phyloP scores from a whole-genome alignment of 225 moss, liverwort and hornwort species.

The Physcomitrium patens region DNA sequence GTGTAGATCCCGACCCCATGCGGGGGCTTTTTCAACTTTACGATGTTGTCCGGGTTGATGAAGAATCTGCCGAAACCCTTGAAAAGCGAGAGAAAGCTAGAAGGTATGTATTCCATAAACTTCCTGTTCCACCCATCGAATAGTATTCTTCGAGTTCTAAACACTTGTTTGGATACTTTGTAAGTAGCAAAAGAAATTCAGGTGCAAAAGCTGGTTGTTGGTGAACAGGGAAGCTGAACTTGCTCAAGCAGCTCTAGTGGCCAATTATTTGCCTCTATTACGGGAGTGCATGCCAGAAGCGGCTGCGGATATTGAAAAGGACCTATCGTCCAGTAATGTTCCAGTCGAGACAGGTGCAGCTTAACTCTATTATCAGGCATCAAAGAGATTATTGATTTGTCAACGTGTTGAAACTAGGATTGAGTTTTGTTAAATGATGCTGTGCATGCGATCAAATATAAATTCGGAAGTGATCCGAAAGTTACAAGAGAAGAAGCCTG shows the following conservation, averaged over 20 bases:
- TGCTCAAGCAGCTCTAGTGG: constrained; percentile 65
- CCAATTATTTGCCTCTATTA: constrained; percentile 80
- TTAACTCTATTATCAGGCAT: not conserved
- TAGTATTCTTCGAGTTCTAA: not conserved
- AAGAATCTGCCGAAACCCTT: constrained; percentile 57
- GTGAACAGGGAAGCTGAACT: constrained; percentile 73
- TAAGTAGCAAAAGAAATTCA: constrained; percentile 12
- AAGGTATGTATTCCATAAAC: constrained; percentile 36
- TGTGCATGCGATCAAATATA: not conserved
- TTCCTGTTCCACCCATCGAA: not conserved
- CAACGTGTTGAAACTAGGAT: constrained; percentile 2
- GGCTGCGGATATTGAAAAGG: constrained; percentile 68
- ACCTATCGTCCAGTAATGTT: constrained; percentile 37
- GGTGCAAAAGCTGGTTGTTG: constrained; percentile 12
- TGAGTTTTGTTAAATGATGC: constrained; percentile 5
- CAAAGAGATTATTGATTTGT: not conserved
- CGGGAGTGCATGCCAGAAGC: constrained; percentile 82
- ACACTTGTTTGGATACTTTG: not conserved
- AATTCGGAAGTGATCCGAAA: not conserved
- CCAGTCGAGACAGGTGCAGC: constrained; percentile 45
- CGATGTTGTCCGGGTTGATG: constrained; percentile 86
- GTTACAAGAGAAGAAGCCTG: not conserved
- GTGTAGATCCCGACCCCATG: constrained; percentile 46
- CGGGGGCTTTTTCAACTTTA: constrained; percentile 78
- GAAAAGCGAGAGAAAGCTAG: constrained; percentile 68